Base-by-base conservation (phyloP, 805 yeast species). In the Starmerella apicola region DNA sequence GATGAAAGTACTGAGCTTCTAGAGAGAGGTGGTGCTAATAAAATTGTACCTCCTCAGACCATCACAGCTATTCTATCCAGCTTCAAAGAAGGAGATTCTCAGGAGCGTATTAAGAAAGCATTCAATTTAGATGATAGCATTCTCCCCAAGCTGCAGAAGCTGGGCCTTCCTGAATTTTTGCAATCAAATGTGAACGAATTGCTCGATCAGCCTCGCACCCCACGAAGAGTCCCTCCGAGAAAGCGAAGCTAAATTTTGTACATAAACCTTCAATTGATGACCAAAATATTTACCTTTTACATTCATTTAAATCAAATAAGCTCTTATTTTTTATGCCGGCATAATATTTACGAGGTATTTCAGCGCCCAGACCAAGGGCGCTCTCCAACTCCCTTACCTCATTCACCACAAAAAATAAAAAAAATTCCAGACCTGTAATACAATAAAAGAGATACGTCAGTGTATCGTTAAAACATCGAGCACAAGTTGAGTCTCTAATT, bases 31-130 rank as follows among this genome's bases (percentile, higher is more conserved):
- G 41, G 41, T 3, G 39, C 46, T 1, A 39, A 41, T 16, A 40
- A 42, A 3, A 25, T 41, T 27, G 32, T 52, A 4, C 55, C 51
- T 13, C 45, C 52, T 4, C 46, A 37, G 21, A 52, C 58, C 5
- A 47, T 54, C 24, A 38, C 49, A 10, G 46, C 55, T 1, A 39
- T 54, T 18, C 42, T 54, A 6, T 39, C 34, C 13, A 40, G 47
- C 15, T 38, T 49, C 8, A 38, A 40, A 18, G 51, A 45, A 9
- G 55, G 54, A 23, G 56, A 51, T 20, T 24, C 52, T 4, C 32
- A 22, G 9, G 51, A 45, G 9, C 32, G 42, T 3, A 37, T 54
- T 13, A 28, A 16, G 9, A 28, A 36, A 15, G 44, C 48, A 1
- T 54, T 37, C 37, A 42, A 47, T 19, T 25, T 53, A 17, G 48